Evolutionary conservation across 257 asterid species (phyloP), one percentile per base, ranked within the genome.

Genomic region (Primulina eburnea): DNA sequence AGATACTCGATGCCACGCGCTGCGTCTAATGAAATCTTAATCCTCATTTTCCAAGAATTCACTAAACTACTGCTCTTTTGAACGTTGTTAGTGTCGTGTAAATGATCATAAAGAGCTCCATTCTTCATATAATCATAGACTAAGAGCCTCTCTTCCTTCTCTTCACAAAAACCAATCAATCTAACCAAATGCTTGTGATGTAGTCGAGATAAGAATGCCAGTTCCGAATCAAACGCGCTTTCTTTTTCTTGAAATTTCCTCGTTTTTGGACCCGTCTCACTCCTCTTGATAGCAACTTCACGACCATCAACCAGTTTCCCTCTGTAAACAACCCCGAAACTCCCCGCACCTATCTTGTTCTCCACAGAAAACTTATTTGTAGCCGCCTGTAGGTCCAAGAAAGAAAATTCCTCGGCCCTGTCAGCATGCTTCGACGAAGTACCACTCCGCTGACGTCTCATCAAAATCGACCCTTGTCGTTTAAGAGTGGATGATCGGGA

Each of bases 171-270:
- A 2, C 97, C 96, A 6, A 92, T 86, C 4, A 89, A 75, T 60
- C 92, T 71, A 57, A 92, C 97, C 75, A 92, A 67, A 71, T 92
- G 97, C 78, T 92, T 92, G 85, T 92, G 97, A 66, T 92, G 97
- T 17, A 92, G 86, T 16, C 97, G 80, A 0, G 97, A 89, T 75
- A 92, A 58, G 81, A 89, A 92, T 0, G 90, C 88, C 5, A 92
- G 71, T 75, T 92, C 96, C 2, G 93, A 87, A 2, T 92, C 96
- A n/a, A 92, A 92, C 0, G 96, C 97, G 12, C 77, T 84, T 79
- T 92, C 97, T 37, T 89, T 89, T 33, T 92, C 97, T 75, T 87
- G 96, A 68, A 92, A 87, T 60, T 87, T 89, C 82, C 82, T 85
- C 0, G 82, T 67, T 60, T 71, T 86, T 0, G 86, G 83, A 29